A percentile compares a stretch with the other conserved stretches of the same genome.
phyloP scores from a whole-genome alignment of 345 rosid genomes.

The Fremontodendron californicum region DNA sequence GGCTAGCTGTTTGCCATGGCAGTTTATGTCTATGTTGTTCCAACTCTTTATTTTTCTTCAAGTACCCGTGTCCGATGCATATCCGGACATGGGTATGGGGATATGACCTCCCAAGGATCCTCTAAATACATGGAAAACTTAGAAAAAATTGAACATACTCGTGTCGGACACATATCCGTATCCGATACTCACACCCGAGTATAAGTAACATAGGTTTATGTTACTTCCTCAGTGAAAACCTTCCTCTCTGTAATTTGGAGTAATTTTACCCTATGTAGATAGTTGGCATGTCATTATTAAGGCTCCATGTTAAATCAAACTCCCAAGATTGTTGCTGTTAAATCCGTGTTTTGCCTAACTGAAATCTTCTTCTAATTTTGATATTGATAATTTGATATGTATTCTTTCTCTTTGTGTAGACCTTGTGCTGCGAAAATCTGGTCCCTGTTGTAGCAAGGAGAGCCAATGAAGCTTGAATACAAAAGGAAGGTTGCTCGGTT shows the following conservation, averaged over 20 bases:
- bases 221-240: background rate
- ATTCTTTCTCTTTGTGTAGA: background rate
- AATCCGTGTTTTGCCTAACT: too few species aligned
- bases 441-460: conserved; percentile 58
- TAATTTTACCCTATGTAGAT: too few species aligned
- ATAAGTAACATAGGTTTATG: too few species aligned
- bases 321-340: background rate
- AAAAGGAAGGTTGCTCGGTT: conserved; percentile 62
- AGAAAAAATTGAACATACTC: too few species aligned
- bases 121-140: too few species aligned
- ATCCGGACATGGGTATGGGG: too few species aligned
- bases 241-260: background rate
- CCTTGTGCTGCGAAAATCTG: background rate
- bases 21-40: background rate
- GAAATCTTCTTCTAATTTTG: background rate
- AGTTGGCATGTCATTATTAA: background rate
- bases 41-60: too few species aligned
- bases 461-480: conserved; percentile 88
- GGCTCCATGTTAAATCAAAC: background rate
- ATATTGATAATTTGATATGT: background rate
- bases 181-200: too few species aligned
- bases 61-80: too few species aligned
- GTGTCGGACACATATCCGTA: too few species aligned
- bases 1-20: background rate
- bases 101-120: too few species aligned